Evolutionary conservation across 345 rosid species (phyloP), one percentile per base, ranked within the genome.

Genomic region (Salix suchowensis): DNA sequence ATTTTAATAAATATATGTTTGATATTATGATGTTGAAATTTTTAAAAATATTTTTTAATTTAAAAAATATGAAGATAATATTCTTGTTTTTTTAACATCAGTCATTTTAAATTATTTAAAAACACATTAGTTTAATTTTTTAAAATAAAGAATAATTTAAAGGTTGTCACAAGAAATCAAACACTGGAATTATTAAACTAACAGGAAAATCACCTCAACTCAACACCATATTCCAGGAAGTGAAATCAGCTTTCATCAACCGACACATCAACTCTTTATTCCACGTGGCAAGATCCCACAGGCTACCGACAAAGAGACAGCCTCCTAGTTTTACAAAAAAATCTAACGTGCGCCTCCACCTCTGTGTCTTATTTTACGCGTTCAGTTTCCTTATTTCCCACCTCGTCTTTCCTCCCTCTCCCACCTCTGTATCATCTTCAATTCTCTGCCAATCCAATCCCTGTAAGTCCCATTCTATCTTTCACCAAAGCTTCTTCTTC

Each of bases 231-330:
- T 78, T 72, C 12, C 44, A 67, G 77, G 77, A 28, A n/a, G 7
- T 58, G 68, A 30, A 19, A 67, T 72, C 58, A 26, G 28, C 32
- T 16, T 42, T 44, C 34, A 7, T 1, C 15, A 72, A 36, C 76
- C 76, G 73, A 72, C 81, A 67, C 71, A 77, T 84, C 76, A 64
- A 21, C 14, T 4, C 5, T 7, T 1, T 1, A 0, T 32, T 24
- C 73, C 30, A 85, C 90, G 89, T 89, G 93, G 84, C 87, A 37
- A 26, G 39, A 78, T 75, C 78, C 54, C 76, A 83, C 48, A 86
- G 89, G 92, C 78, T 80, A 86, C 92, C 92, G 90, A 89, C 94
- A 88, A 74, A 64, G n/a, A 26, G 75, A 76, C 77, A 79, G 80
- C 77, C 79, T 87, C 61, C 8, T 21, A 50, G 32, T n/a, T 50